Percentiles rank a stretch among this genome's conserved stretches.
Evolutionary conservation across 2,329 filamentous ascomycete species (phyloP).

Genomic region (Diaporthe sp.): DNA sequence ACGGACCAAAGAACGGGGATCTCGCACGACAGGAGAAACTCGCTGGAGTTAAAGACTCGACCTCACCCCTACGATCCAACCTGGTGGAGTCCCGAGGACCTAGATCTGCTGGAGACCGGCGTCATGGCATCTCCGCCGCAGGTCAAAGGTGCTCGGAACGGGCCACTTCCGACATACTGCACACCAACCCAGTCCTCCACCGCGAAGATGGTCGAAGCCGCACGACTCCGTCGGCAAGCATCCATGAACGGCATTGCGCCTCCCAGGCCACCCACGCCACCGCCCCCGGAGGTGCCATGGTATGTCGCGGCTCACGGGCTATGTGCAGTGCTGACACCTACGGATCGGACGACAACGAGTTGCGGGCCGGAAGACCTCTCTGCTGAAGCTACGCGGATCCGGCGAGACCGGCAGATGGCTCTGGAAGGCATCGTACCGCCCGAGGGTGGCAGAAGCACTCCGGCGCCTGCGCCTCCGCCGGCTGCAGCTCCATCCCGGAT

Average conservation of each 20-base stretch:
- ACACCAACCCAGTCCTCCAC: conserved; percentile 90
- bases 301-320: conserved; percentile 86
- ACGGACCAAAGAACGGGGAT: conserved; percentile 68
- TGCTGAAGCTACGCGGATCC: conserved; percentile 72
- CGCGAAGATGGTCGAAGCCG: conserved; percentile 80
- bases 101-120: conserved; percentile 78
- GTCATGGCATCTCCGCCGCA: conserved; percentile 65
- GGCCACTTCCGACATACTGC: conserved; percentile 79
- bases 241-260: conserved; percentile 65
- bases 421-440: conserved; percentile 50
- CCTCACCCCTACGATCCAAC: conserved; percentile 71
- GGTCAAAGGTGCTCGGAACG: conserved; percentile 67
- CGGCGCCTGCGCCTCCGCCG: conserved; percentile 44
- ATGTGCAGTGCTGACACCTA: conserved; percentile 85
- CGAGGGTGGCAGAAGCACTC: conserved; percentile 48
- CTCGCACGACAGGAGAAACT: conserved; percentile 51
- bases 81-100: conserved; percentile 78
- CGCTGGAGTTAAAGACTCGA: conserved; percentile 51
- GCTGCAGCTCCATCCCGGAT: conserved; percentile 70
- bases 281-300: conserved; percentile 89
- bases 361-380: conserved; percentile 84
- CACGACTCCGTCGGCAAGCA: conserved; percentile 74
- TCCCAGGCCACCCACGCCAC: conserved; percentile 71
- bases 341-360: conserved; percentile 80
- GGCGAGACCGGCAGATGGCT: conserved; percentile 75